Evolutionary conservation across 169 alveolate genomes (phyloP).

Genomic region (Plasmodium ovale): DNA sequence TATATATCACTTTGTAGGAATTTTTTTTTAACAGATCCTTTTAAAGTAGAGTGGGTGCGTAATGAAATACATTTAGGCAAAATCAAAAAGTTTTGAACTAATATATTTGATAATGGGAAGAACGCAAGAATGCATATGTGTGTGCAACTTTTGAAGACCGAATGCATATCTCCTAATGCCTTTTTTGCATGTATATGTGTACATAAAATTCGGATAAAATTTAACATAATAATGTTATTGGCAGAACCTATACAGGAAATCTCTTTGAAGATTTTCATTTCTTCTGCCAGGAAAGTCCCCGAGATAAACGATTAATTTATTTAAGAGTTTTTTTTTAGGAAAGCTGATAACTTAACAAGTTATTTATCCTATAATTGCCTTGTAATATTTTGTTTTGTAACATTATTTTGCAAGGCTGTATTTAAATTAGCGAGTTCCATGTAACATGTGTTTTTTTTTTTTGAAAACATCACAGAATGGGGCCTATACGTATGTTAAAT

Average conservation of each 20-base stretch:
- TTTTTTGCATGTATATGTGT: background rate
- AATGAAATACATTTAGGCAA: no score
- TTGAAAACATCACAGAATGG: slow-evolving; percentile 68
- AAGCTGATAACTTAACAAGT: slow-evolving; percentile 75
- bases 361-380: slow-evolving; percentile 45
- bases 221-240: slow-evolving; percentile 73
- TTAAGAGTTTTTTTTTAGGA: slow-evolving; percentile 25
- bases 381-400: background rate
- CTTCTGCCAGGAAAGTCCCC: slow-evolving; percentile 78
- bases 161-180: no score
- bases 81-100: no score
- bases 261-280: slow-evolving; percentile 52
- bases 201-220: background rate
- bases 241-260: slow-evolving; percentile 77
- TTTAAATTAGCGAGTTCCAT: slow-evolving; percentile 62
- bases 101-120: no score
- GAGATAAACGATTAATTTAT: slow-evolving; percentile 32
- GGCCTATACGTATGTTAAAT: slow-evolving; percentile 77
- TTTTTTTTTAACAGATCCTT: no score
- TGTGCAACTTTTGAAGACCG: no score
- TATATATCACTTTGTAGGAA: no score
- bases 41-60: no score
- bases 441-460: slow-evolving; percentile 49
- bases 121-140: no score
- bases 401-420: slow-evolving; percentile 13